These are phyloP conservation scores for Blastobotrys persicus DNA, from an alignment of 1,139 yeast species.

Conservation along the genomic window DNA sequence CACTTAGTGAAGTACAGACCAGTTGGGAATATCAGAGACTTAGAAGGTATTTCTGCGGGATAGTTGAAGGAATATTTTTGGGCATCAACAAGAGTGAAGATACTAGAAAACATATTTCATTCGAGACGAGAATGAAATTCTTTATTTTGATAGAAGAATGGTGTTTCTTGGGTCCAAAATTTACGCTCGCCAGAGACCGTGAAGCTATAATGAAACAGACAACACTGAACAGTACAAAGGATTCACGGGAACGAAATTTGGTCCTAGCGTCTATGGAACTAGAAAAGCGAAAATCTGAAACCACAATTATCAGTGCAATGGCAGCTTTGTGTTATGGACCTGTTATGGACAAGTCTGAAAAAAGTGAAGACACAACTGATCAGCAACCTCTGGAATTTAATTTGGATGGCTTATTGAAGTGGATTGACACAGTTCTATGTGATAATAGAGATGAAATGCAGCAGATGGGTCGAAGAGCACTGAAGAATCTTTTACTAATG, in stretches of 20 bases:
- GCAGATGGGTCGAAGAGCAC: slow-evolving; percentile 68
- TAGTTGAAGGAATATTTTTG: slow-evolving; percentile 64
- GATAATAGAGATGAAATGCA: slow-evolving; percentile 60
- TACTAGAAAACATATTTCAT: slow-evolving; percentile 65
- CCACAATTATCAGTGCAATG: slow-evolving; percentile 78
- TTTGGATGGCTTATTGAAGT: slow-evolving; percentile 60
- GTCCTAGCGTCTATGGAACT: slow-evolving; percentile 79
- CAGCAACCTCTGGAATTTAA: slow-evolving; percentile 47
- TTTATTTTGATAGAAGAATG: slow-evolving; percentile 84
- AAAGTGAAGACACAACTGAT: slow-evolving; percentile 41
- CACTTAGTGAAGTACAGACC: slow-evolving; percentile 56
- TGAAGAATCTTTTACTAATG: slow-evolving; percentile 59
- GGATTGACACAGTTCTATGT: slow-evolving; percentile 72
- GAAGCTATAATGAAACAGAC: slow-evolving; percentile 55
- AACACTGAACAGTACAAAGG: slow-evolving; percentile 28
- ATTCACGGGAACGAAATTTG: slow-evolving; percentile 38
- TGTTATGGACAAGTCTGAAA: slow-evolving; percentile 16
- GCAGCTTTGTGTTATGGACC: slow-evolving; percentile 64
- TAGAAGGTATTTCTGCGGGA: slow-evolving; percentile 76
- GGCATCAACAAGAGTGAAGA: slow-evolving; percentile 45
- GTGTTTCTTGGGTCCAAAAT: slow-evolving; percentile 84
- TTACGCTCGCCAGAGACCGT: slow-evolving; percentile 60
- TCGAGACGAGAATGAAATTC: slow-evolving; percentile 80
- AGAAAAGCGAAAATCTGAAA: slow-evolving; percentile 69
- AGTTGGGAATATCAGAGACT: slow-evolving; percentile 73